These are phyloP conservation scores for Cicer arietinum DNA, from an alignment of 306 rosid species.

Conservation along the genomic window DNA sequence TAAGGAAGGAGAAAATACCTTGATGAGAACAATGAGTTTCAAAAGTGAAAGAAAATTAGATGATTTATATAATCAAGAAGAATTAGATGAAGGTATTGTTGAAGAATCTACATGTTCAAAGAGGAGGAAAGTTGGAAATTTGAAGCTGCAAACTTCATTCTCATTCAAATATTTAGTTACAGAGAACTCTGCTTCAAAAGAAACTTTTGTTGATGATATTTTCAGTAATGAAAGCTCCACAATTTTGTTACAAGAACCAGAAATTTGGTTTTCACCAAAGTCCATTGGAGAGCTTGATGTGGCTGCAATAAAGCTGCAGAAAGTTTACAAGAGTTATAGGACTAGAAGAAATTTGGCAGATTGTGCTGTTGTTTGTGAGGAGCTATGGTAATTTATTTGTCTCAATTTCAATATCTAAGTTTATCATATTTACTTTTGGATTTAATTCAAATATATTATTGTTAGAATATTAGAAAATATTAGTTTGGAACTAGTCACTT, in stretches of 20 bases:
- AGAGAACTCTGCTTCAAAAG: constrained; percentile 40
- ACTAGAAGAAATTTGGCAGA: constrained; percentile 87
- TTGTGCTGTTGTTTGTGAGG: constrained; percentile 84
- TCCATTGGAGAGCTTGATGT: constrained; percentile 53
- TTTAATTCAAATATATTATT: background rate
- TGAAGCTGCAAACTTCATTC: constrained; percentile 51
- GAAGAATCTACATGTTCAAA: constrained; percentile 49
- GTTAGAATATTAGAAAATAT: no score
- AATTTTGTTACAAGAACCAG: constrained; percentile 34
- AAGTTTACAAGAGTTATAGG: constrained; percentile 76
- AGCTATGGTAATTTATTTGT: constrained; percentile 64
- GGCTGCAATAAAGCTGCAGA: constrained; percentile 83
- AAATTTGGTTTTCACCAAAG: constrained; percentile 45
- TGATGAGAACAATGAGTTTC: constrained; percentile 53
- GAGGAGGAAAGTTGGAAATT: constrained; percentile 50
- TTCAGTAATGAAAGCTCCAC: constrained; percentile 33
- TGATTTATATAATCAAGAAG: constrained; percentile 34
- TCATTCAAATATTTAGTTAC: constrained; percentile 44
- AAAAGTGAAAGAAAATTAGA: constrained; percentile 40
- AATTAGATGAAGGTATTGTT: constrained; percentile 27
- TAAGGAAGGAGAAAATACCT: constrained; percentile 42
- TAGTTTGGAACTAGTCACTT: no score
- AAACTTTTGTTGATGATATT: constrained; percentile 24
- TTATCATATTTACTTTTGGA: background rate
- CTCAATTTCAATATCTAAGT: constrained; percentile 5